Conservation (phyloP, 176 grass and related monocot genomes). For the Oryza nivara region DNA sequence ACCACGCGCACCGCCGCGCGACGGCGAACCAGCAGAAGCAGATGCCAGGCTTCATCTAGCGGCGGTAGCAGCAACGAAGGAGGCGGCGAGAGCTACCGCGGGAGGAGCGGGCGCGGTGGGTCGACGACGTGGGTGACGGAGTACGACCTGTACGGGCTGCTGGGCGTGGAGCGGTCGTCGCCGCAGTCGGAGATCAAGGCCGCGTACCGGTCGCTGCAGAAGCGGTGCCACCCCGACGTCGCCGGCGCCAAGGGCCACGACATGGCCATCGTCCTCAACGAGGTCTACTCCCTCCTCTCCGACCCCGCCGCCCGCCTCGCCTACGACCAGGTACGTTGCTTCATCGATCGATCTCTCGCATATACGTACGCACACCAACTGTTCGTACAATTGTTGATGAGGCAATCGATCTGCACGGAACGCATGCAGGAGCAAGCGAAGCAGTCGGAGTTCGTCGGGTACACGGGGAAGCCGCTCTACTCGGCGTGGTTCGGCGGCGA, state of each 20-base stretch:
- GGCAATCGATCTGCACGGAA: background rate
- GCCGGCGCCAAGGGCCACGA: slow-evolving; percentile 63
- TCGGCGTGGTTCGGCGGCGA: slow-evolving; percentile 74
- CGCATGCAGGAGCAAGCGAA: slow-evolving; percentile 67
- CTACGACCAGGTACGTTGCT: slow-evolving; percentile 58
- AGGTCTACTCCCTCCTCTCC: slow-evolving; percentile 83
- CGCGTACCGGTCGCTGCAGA: slow-evolving; percentile 84
- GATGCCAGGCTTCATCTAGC: slow-evolving; percentile 45
- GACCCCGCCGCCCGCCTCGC: slow-evolving; percentile 70
- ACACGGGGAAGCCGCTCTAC: slow-evolving; percentile 86
- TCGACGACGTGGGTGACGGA: slow-evolving; percentile 70
- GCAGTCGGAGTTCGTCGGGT: slow-evolving; percentile 73
- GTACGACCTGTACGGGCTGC: slow-evolving; percentile 81
- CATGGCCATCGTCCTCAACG: slow-evolving; percentile 95
- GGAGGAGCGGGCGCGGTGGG: background rate
- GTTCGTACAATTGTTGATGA: background rate
- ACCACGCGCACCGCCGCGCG: background rate
- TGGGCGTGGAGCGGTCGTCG: slow-evolving; percentile 72
- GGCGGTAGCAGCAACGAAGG: background rate
- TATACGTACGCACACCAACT: background rate
- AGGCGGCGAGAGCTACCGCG: background rate
- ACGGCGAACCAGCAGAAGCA: slow-evolving; percentile 22
- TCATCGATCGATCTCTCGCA: background rate
- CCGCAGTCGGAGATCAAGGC: slow-evolving; percentile 79
- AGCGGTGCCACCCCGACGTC: slow-evolving; percentile 95